Conservation (phyloP, 2,329 filamentous ascomycete genomes). For the Fusarium albidum region DNA sequence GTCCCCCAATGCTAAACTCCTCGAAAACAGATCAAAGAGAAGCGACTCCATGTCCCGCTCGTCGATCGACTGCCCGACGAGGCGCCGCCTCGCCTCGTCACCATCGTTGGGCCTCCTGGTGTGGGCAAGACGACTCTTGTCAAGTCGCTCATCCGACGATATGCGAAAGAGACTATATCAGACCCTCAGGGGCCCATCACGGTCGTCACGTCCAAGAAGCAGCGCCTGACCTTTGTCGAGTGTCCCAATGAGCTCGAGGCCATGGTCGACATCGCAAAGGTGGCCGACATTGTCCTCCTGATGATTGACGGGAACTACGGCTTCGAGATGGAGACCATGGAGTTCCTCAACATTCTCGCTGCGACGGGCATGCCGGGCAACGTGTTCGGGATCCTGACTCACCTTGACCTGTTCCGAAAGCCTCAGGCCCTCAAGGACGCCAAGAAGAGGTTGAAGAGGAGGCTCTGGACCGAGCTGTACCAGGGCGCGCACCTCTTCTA, state of each 20-base stretch:
- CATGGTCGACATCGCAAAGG: slow-evolving; percentile 97
- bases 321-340: slow-evolving; percentile 99
- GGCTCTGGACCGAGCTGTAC: slow-evolving; percentile 97
- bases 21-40: slow-evolving; percentile 80
- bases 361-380: slow-evolving; percentile 98
- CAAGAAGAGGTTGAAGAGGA: slow-evolving; percentile 95
- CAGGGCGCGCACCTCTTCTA: slow-evolving; percentile 98
- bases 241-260: slow-evolving; percentile 95
- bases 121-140: slow-evolving; percentile 95
- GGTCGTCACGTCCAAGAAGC: slow-evolving; percentile 94
- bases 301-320: slow-evolving; percentile 99
- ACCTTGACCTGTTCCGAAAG: slow-evolving; percentile 94
- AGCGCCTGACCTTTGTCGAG: slow-evolving; percentile 94
- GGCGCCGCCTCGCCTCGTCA: slow-evolving; percentile 89
- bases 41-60: slow-evolving; percentile 93
- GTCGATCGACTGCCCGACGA: slow-evolving; percentile 96
- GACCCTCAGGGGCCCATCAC: slow-evolving; percentile 93
- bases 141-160: slow-evolving; percentile 92
- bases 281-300: slow-evolving; percentile 94
- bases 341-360: slow-evolving; percentile 94
- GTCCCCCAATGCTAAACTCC: slow-evolving; percentile 37
- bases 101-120: slow-evolving; percentile 93
- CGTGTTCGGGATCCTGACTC: slow-evolving; percentile 95
- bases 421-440: slow-evolving; percentile 90
- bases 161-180: slow-evolving; percentile 93